Evolutionary conservation across 352 stramenopile species (phyloP), one percentile per base, ranked within the genome.

Genomic region (Globisporangium spiculum): DNA sequence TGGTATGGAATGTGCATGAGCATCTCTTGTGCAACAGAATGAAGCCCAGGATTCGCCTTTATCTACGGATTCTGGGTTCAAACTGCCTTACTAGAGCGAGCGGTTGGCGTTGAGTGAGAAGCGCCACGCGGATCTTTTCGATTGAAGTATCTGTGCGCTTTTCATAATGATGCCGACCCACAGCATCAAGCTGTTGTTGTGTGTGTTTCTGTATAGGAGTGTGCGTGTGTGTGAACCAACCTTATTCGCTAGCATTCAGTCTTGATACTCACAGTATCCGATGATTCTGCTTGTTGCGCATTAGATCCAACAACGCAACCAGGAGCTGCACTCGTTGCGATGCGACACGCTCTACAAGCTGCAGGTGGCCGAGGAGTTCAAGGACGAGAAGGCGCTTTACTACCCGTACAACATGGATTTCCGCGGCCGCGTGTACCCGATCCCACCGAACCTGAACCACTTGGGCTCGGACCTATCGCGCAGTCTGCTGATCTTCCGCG

Each of bases 321-420:
- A 52, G 18, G 44, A 52, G 18, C 44, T 52, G 44, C 44, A 52
- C 44, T 52, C 44, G 44, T 18, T 52, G 18, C 44, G 44, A 24
- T 52, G 44, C 44, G 44, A 52, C 6, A 52, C 44, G 44, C 44
- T 52, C 44, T 52, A 52, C 44, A 66, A 66, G 79, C 75, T 99
- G 16, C 91, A 98, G 65, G 92, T 99, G 65, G 97, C 97, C 0
- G 81, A 98, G 59, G 90, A 98, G 65, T 99, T 99, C 76, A 89
- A 96, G 75, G 85, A 99, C 67, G 97, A 99, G 75, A 85, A 97
- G 18, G 90, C 91, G 67, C 91, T 99, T 27, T 99, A 98, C 80
- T 99, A 98, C 73, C 98, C 98, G 46, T 99, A 99, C 86, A 99
- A 99, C 44, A 90, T 99, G 78, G 98, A 99, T 73, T 99, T 99